Evolutionary conservation across 75 land plant species (phyloP).

Genomic region (Sequoiadendron giganteum): DNA sequence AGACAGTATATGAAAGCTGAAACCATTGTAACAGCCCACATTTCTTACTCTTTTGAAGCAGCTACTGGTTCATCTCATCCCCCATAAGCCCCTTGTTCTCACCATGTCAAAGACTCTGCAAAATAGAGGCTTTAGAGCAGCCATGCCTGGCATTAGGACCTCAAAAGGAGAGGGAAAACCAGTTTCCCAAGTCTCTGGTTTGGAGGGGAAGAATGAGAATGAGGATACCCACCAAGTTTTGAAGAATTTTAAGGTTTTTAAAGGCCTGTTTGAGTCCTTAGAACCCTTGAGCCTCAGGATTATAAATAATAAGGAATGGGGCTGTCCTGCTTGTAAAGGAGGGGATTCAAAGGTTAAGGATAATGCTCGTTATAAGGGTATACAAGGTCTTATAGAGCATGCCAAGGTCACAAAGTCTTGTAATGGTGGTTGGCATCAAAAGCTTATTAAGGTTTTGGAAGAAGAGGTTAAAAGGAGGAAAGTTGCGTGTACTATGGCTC

Average conservation of each 20-base stretch:
- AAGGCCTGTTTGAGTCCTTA: constrained; percentile 24
- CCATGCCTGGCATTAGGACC: background rate
- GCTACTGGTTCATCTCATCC: background rate
- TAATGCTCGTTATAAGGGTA: constrained; percentile 28
- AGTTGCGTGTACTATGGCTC: constrained; percentile 7
- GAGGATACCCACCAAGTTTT: constrained; percentile 21
- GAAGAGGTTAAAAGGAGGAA: constrained; percentile 27
- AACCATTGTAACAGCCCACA: background rate
- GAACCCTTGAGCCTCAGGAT: constrained; percentile 17
- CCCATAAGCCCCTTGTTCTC: background rate
- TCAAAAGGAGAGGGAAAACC: background rate
- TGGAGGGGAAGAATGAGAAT: constrained; percentile 13
- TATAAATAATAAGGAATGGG: constrained; percentile 32
- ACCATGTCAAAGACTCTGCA: background rate
- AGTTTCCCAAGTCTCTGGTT: background rate
- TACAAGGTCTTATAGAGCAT: constrained; percentile 30
- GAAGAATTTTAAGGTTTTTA: constrained; percentile 30
- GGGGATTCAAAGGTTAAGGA: constrained; percentile 18
- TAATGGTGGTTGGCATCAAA: constrained; percentile 25
- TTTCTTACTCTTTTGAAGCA: background rate
- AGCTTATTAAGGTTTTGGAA: constrained; percentile 27
- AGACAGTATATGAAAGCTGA: too few relatives aligned
- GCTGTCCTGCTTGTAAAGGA: constrained; percentile 45
- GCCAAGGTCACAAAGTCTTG: constrained; percentile 23
- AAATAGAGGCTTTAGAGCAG: background rate